A percentile compares a stretch with the other conserved stretches of the same genome.
Evolutionary conservation across 208 protist species (phyloP).

Genomic region (Crithidia brevicula): DNA sequence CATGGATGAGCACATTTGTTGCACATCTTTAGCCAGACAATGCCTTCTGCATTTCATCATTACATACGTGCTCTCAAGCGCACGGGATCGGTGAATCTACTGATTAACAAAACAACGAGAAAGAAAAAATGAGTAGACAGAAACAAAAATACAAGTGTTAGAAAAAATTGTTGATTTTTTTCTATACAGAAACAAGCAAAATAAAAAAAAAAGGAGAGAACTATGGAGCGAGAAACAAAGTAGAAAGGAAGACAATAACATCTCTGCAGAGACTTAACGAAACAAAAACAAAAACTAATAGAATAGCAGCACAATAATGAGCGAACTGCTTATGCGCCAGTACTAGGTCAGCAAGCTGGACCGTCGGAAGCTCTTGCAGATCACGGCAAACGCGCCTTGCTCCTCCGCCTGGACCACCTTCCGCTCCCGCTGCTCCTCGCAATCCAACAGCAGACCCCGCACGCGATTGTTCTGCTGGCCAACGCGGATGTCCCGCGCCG

Average conservation of each 20-base stretch:
- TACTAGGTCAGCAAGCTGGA: not conserved
- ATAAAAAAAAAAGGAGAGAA: constrained; percentile 7
- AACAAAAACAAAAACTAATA: not conserved
- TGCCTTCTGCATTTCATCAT: too few relatives aligned
- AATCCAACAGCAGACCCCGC: constrained; percentile 19
- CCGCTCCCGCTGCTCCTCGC: constrained; percentile 26
- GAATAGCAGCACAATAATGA: too few relatives aligned
- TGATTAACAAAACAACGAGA: constrained; percentile 2
- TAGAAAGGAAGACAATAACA: too few relatives aligned
- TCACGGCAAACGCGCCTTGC: constrained; percentile 6
- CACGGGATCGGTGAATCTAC: not conserved
- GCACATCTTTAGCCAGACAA: too few relatives aligned
- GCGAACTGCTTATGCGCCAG: too few relatives aligned
- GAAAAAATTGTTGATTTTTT: not conserved
- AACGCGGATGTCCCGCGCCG: constrained; percentile 10
- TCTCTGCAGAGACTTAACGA: too few relatives aligned
- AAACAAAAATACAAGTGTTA: not conserved
- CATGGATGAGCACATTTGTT: too few relatives aligned
- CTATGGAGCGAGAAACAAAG: not conserved
- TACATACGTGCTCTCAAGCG: too few relatives aligned
- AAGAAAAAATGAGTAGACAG: constrained; percentile 2
- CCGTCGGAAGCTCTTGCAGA: constrained; percentile 9
- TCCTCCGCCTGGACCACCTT: constrained; percentile 14
- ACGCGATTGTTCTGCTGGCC: constrained; percentile 15
- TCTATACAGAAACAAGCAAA: not conserved